phyloP scores from a whole-genome alignment of 2,329 filamentous ascomycete genomes.

The Beauveria rudraprayagi region DNA sequence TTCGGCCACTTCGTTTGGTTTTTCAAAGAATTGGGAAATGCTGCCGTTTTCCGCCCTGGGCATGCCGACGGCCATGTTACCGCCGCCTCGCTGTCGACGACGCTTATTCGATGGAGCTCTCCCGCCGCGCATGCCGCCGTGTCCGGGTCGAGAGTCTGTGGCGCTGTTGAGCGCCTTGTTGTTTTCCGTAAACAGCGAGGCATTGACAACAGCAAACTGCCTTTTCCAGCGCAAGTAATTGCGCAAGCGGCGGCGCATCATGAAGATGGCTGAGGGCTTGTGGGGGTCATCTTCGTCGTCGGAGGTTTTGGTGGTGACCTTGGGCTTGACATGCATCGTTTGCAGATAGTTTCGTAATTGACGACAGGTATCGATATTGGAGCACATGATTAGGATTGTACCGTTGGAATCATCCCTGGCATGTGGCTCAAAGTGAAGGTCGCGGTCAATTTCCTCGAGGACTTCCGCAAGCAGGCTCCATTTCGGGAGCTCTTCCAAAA shows the following conservation, averaged over 20 bases:
- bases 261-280: conserved; percentile 67
- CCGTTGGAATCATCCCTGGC: conserved; percentile 78
- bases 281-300: conserved; percentile 40
- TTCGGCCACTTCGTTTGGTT: conserved; percentile 70
- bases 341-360: conserved; percentile 89
- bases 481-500: conserved; percentile 91
- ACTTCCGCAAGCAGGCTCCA: conserved; percentile 87
- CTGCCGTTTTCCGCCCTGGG: conserved; percentile 65
- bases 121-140: conserved; percentile 45
- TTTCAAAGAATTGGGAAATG: conserved; percentile 72
- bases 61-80: conserved; percentile 46
- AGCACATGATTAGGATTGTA: conserved; percentile 94
- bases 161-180: conserved; percentile 66
- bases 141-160: conserved; percentile 45
- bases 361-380: conserved; percentile 74
- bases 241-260: conserved; percentile 83
- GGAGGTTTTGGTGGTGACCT: conserved; percentile 29
- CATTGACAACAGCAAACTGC: conserved; percentile 79
- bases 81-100: conserved; percentile 74
- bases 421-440: conserved; percentile 74
- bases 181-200: conserved; percentile 69
- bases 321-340: conserved; percentile 71
- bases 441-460: conserved; percentile 85
- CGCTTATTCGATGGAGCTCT: conserved; percentile 73
- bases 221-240: conserved; percentile 87